A percentile compares a stretch with the other conserved stretches of the same genome.
phyloP scores from a whole-genome alignment of 164 flowering plant species.

The Tinospora cordifolia region DNA sequence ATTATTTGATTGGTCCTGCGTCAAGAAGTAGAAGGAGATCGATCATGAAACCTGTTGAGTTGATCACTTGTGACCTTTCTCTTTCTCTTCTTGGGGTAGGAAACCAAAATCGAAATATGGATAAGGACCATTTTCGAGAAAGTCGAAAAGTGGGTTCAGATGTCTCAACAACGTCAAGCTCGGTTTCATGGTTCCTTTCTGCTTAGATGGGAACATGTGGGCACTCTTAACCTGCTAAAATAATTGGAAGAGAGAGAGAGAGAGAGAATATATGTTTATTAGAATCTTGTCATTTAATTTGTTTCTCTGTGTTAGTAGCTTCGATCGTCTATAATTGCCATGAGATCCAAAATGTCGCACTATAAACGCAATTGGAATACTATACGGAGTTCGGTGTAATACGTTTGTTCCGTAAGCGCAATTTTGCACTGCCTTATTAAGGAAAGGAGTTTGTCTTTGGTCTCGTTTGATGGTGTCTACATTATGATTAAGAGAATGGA shows the following conservation, averaged over 20 bases:
- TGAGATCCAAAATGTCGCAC: background rate
- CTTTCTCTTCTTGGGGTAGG: background rate
- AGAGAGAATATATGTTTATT: background rate
- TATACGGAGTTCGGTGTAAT: no score
- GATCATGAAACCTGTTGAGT: no score
- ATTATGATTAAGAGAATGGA: no score
- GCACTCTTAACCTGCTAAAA: background rate
- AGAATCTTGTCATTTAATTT: background rate
- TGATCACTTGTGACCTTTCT: background rate
- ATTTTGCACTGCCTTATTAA: no score
- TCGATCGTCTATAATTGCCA: background rate
- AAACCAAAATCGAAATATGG: background rate
- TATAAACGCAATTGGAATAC: no score
- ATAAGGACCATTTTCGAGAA: constrained; percentile 5
- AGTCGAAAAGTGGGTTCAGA: background rate
- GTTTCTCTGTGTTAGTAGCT: no score
- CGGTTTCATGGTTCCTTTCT: background rate
- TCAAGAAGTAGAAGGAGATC: no score
- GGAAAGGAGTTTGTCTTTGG: no score
- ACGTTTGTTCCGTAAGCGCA: no score
- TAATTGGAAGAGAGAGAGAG: background rate
- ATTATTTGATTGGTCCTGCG: no score
- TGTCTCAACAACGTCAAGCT: background rate
- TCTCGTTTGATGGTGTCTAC: no score
- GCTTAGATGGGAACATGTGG: constrained; percentile 13